Evolutionary conservation across 257 asterid species (phyloP).

Genomic region (Leptodermis oblonga): DNA sequence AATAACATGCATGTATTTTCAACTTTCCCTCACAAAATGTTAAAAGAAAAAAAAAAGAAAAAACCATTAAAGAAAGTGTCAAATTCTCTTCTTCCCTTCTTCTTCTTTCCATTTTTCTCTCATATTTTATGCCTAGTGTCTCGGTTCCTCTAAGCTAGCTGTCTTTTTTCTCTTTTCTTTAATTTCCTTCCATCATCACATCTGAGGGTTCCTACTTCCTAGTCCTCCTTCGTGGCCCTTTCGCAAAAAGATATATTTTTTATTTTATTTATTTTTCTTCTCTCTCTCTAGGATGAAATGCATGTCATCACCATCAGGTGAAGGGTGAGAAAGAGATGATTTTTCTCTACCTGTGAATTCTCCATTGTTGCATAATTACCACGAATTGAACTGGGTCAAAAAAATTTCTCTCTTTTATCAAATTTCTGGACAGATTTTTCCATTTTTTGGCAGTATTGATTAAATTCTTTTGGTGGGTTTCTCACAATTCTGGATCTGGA

Average conservation of each 20-base stretch:
- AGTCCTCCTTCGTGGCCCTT: conserved; percentile 12
- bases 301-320: conserved; percentile 8
- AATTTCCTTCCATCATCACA: too few relatives aligned
- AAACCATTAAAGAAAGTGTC: neutral
- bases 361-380: neutral
- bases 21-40: neutral
- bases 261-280: neutral
- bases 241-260: neutral
- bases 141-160: conserved; percentile 5
- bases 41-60: neutral
- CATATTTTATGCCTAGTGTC: conserved; percentile 14
- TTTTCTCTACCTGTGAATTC: neutral
- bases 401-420: neutral
- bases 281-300: conserved; percentile 5
- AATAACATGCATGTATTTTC: conserved; percentile 5
- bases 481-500: too few relatives aligned
- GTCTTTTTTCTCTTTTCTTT: neutral
- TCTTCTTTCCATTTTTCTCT: conserved; percentile 6
- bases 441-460: neutral
- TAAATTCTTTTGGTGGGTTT: neutral
- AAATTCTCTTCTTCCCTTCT: neutral
- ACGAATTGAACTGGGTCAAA: neutral
- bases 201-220: neutral
- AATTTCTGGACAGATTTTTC: neutral
- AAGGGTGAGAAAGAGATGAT: conserved; percentile 6